These are phyloP conservation scores for Echites panduratus DNA, from an alignment of 257 asterid genomes.

Conservation along the genomic window DNA sequence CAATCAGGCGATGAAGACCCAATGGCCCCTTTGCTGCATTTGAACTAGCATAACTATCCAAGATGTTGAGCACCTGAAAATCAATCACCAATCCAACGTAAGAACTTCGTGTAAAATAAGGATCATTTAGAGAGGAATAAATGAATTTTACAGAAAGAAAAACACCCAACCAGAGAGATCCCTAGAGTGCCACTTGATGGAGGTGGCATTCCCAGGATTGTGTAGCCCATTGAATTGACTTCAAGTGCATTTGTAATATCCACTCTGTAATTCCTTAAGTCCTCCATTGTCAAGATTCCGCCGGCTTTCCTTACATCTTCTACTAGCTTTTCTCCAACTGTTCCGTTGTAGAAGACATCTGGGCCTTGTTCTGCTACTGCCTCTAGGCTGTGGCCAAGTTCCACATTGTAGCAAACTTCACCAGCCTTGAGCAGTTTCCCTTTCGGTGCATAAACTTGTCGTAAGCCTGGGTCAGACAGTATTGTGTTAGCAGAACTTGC, in stretches of 20 bases:
- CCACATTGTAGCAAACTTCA: conserved; percentile 64
- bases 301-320: conserved; percentile 66
- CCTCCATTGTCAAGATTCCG: conserved; percentile 80
- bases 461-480: conserved; percentile 57
- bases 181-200: conserved; percentile 91
- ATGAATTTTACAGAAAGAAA: neutral
- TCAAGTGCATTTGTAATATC: conserved; percentile 45
- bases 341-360: conserved; percentile 62
- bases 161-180: conserved; percentile 63
- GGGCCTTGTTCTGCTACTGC: conserved; percentile 76
- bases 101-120: neutral
- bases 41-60: conserved; percentile 40
- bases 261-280: conserved; percentile 60
- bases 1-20: conserved; percentile 82
- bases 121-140: neutral
- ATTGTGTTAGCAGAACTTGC: conserved; percentile 24
- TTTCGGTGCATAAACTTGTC: conserved; percentile 61
- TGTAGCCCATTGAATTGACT: conserved; percentile 61
- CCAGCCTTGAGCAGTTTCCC: conserved; percentile 61
- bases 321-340: conserved; percentile 54
- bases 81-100: conserved; percentile 7
- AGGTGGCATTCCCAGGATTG: conserved; percentile 87
- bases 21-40: conserved; percentile 54
- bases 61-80: conserved; percentile 61
- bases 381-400: conserved; percentile 64